phyloP scores from a whole-genome alignment of 1,139 yeast genomes.

The Trichomonascaceae sp. region DNA sequence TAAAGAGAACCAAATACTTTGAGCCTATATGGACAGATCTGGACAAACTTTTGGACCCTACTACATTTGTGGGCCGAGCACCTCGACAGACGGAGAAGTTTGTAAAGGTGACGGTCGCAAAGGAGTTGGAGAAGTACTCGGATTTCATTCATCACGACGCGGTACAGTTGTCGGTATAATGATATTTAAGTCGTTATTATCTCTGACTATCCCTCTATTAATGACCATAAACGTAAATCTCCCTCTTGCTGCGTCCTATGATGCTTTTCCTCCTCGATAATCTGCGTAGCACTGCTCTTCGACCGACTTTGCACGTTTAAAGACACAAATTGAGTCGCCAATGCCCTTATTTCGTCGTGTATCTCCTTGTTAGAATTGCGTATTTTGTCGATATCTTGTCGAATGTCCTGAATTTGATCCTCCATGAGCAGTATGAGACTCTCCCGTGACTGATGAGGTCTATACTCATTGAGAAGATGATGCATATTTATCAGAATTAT shows the following conservation, averaged over 20 bases:
- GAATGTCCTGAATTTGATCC: conserved; percentile 33
- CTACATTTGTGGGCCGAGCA: conserved; percentile 97
- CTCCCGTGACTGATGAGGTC: conserved; percentile 87
- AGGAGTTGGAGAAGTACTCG: conserved; percentile 70
- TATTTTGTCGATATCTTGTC: conserved; percentile 10
- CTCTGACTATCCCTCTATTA: conserved; percentile 2
- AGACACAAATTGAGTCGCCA: conserved; percentile 9
- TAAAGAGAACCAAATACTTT: conserved; percentile 74
- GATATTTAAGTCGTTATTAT: neutral
- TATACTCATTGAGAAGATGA: conserved; percentile 73
- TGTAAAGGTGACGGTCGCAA: conserved; percentile 72
- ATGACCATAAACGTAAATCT: conserved; percentile 13
- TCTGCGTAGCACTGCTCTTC: neutral
- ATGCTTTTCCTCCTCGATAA: neutral
- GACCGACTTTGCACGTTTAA: neutral
- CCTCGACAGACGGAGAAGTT: conserved; percentile 97
- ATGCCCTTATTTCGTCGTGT: conserved; percentile 5
- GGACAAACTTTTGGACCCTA: conserved; percentile 76
- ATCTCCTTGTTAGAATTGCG: conserved; percentile 7
- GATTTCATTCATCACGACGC: conserved; percentile 54
- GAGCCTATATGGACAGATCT: conserved; percentile 83
- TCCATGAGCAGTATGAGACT: conserved; percentile 65
- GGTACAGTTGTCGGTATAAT: conserved; percentile 41
- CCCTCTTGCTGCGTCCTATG: conserved; percentile 6
- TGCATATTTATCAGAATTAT: conserved; percentile 76